Base-by-base conservation (phyloP, 2,329 filamentous ascomycete genomes). In the Corinectria fuckeliana region DNA sequence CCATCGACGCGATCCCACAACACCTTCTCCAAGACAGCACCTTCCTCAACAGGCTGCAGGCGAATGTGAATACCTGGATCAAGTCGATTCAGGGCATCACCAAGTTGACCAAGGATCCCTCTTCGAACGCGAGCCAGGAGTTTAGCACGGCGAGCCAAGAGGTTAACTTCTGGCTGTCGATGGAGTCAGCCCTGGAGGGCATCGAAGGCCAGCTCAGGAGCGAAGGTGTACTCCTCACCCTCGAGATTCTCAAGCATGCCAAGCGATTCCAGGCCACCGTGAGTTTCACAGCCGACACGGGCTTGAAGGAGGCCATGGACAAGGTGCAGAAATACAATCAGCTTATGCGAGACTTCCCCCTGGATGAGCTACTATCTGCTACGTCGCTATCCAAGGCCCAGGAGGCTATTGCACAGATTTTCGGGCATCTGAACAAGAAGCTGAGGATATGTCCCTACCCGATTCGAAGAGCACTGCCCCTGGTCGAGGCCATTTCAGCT, bases 271-370 rank as follows among this genome's bases (percentile, higher is more conserved):
- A 97, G 78, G 94, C 95, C 10, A 97, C 94, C 2, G 91, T 98
- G 70, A 98, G 94, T 80, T 98, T 99, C 75, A 91, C 90, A 32
- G 92, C 95, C 2, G 96, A 99, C 76, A 99, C 95, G 32, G 94
- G 95, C 3, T 78, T 99, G 74, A 97, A 96, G 76, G 95, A 99
- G 77, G 93, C 93, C 21, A 95, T 93, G 75, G 95, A 99, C 63
- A 91, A 91, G 74, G 96, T 99, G 45, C 92, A 97, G 76, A 97
- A 97, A 77, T 99, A 98, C 82, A 99, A 99, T 74, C 92, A 96
- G 78, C 85, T 99, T 21, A 98, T 99, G 92, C 90, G 95, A 63
- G 96, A 99, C 75, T 98, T 99, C 65, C 95, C 95, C 0, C 82
- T 99, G 30, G 94, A 98, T 72, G 95, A 99, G 75, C 81, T 99